These are phyloP conservation scores for Pseudoneurospora amorphoporcata DNA, from an alignment of 495 filamentous ascomycete species.

Conservation along the genomic window DNA sequence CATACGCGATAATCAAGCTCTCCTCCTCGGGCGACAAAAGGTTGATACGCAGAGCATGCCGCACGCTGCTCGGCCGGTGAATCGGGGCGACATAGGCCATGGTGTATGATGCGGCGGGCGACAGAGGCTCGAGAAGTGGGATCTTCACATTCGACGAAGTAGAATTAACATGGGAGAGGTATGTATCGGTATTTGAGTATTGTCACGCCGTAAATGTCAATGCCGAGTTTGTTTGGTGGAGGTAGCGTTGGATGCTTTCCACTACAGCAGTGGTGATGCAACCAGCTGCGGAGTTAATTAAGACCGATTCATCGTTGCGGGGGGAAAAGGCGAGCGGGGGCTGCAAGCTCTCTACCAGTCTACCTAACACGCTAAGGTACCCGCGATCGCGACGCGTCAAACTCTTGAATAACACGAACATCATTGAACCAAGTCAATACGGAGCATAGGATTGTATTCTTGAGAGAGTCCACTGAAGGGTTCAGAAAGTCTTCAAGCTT, in stretches of 20 bases:
- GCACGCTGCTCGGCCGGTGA: slow-evolving; percentile 79
- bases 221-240: too few relatives aligned
- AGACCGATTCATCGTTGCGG: not conserved
- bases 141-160: slow-evolving; percentile 11
- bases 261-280: not conserved
- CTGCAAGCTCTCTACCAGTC: not conserved
- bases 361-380: not conserved
- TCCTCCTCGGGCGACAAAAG: slow-evolving; percentile 65
- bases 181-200: not conserved
- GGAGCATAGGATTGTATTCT: too few relatives aligned
- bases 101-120: slow-evolving; percentile 1
- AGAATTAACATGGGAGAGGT: not conserved
- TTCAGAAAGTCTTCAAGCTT: too few relatives aligned
- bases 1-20: slow-evolving; percentile 81
- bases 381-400: not conserved
- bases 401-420: not conserved
- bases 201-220: not conserved
- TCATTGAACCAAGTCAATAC: too few relatives aligned
- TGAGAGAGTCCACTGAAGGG: too few relatives aligned
- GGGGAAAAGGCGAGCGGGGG: not conserved
- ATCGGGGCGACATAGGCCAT: slow-evolving; percentile 97
- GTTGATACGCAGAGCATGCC: slow-evolving; percentile 72
- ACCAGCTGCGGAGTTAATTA: not conserved
- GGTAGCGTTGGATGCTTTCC: not conserved
- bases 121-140: not conserved